phyloP scores from a whole-genome alignment of 108 stramenopile species.

The Skeletonema tropicum region DNA sequence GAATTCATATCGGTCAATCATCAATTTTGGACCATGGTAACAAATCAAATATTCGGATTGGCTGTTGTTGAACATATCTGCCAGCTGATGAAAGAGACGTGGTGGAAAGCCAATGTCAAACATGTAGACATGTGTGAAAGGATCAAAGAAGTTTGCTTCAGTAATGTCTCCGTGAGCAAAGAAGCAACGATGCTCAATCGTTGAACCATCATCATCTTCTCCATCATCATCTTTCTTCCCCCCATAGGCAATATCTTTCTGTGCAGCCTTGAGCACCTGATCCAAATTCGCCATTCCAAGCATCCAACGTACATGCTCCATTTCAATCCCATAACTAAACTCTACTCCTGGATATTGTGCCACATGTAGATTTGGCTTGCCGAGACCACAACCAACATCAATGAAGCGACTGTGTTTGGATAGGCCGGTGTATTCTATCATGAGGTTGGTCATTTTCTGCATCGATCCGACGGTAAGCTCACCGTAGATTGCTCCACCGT shows the following conservation, averaged over 20 bases:
- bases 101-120: conserved; percentile 95
- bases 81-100: conserved; percentile 60
- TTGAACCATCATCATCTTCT: background rate
- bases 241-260: conserved; percentile 21
- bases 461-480: conserved; percentile 91
- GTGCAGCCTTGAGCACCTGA: conserved; percentile 53
- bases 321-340: conserved; percentile 92
- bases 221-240: background rate
- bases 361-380: conserved; percentile 98
- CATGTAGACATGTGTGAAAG: conserved; percentile 98
- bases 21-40: conserved; percentile 72
- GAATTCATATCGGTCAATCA: conserved; percentile 78
- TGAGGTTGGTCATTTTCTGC: conserved; percentile 87
- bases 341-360: conserved; percentile 87
- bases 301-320: conserved; percentile 83
- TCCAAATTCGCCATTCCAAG: conserved; percentile 80
- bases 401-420: conserved; percentile 84
- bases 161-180: conserved; percentile 89
- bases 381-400: conserved; percentile 97
- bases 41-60: conserved; percentile 73
- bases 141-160: conserved; percentile 87
- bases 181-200: conserved; percentile 51
- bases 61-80: conserved; percentile 78
- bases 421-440: conserved; percentile 83
- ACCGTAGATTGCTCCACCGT: conserved; percentile 94